Evolutionary conservation across 495 filamentous ascomycete genomes (phyloP), one percentile per base, ranked within the genome.

Genomic region (Penicillium cataractarum): DNA sequence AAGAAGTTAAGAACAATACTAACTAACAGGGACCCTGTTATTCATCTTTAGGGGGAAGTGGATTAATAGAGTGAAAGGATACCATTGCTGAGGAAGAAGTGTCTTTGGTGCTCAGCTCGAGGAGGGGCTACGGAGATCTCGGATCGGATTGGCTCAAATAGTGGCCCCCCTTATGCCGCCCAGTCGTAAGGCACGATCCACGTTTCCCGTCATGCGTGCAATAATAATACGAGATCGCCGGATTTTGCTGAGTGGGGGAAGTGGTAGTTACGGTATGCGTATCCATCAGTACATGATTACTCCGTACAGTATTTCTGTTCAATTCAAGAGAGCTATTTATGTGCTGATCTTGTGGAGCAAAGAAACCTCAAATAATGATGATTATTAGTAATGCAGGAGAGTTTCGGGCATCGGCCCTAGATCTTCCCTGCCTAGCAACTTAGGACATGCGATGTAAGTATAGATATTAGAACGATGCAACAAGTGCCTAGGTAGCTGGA

Each of bases 121-220:
- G n/a, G n/a, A 29, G 46, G 35, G 40, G 54, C 60, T 8, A 51
- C 7, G 55, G 24, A 55, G 65, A 58, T 63, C 46, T 27, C 78
- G 78, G 24, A 84, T 80, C 49, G 53, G 53, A 39, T 55, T 55
- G 53, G 53, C 50, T 33, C 50, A 32, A 52, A 57, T 63, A 62
- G 62, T 42, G 62, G 57, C n/a, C 62, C 24, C 29, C 55, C 35
- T 26, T 13, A 58, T 65, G 60, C 57, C 62, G 44, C 55, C 55
- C 42, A 35, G 37, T 51, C 54, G 40, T 61, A 63, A 67, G 53
- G 53, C 24, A 57, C 54, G 64, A 65, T 67, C 68, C 66, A 71
- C 61, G 66, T 69, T 70, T 59, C 53, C 65, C 65, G 57, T 65
- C 62, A 64, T 71, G 65, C 59, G 64, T 46, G 61, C 61, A n/a